These are phyloP conservation scores for Salix exigua DNA, from an alignment of 345 rosid genomes.

Conservation along the genomic window DNA sequence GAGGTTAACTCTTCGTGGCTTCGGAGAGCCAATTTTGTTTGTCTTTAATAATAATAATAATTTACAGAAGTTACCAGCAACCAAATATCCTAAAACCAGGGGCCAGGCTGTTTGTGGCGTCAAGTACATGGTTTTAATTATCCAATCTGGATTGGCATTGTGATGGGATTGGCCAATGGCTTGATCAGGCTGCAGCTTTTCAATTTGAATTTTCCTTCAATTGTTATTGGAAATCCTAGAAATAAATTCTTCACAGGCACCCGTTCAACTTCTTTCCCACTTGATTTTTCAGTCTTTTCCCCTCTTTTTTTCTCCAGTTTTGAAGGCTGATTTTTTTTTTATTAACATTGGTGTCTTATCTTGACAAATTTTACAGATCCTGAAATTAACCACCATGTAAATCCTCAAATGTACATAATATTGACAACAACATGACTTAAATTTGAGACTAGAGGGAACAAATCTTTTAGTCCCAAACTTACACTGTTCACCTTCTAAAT, in stretches of 20 bases:
- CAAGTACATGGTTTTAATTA: not conserved
- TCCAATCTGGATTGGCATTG: not conserved
- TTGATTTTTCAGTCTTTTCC: too few relatives aligned
- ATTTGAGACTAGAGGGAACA: too few relatives aligned
- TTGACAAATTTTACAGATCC: too few relatives aligned
- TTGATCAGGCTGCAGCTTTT: not conserved
- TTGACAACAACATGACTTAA: too few relatives aligned
- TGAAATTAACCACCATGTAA: too few relatives aligned
- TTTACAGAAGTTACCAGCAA: not conserved
- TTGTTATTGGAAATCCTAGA: not conserved
- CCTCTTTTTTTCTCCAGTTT: too few relatives aligned
- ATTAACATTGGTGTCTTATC: too few relatives aligned
- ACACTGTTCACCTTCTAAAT: too few relatives aligned
- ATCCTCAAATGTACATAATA: accelerated
- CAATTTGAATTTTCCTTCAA: not conserved
- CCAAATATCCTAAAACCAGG: not conserved
- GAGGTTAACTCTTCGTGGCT: not conserved
- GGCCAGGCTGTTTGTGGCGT: not conserved
- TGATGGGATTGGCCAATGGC: not conserved
- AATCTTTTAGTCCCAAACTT: too few relatives aligned
- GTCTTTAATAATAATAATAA: not conserved
- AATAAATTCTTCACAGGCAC: not conserved
- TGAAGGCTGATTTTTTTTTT: too few relatives aligned
- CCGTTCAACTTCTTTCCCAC: too few relatives aligned
- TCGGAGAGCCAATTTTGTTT: not conserved